A percentile compares a stretch with the other conserved stretches of the same genome.
Conservation (phyloP, 2,329 filamentous ascomycete genomes). For the Lachnellula cervina region DNA sequence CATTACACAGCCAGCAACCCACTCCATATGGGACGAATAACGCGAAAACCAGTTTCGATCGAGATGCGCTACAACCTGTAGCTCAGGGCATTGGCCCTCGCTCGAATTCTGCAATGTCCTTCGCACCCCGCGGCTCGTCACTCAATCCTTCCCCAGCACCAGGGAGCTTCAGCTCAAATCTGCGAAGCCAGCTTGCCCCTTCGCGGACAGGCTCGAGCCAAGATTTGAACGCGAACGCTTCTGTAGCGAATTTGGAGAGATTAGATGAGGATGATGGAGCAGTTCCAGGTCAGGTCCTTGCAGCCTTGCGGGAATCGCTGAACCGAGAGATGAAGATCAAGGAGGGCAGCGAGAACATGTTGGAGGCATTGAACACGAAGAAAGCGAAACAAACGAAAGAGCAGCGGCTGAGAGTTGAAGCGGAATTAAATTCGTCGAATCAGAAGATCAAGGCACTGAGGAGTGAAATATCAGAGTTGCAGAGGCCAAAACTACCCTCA, state of each 20-base stretch:
- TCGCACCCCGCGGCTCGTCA: constrained; percentile 62
- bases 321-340: constrained; percentile 98
- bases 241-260: constrained; percentile 47
- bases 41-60: constrained; percentile 49
- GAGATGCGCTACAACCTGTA: constrained; percentile 50
- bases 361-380: constrained; percentile 90
- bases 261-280: constrained; percentile 57
- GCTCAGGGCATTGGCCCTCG: constrained; percentile 41
- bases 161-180: constrained; percentile 85
- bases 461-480: constrained; percentile 55
- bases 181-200: constrained; percentile 63
- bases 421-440: constrained; percentile 87
- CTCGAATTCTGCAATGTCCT: constrained; percentile 53
- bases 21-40: constrained; percentile 34
- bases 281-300: constrained; percentile 68
- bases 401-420: constrained; percentile 72
- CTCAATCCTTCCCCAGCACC: constrained; percentile 66
- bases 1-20: constrained; percentile 42
- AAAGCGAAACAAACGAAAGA: constrained; percentile 94
- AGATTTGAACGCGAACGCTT: constrained; percentile 49
- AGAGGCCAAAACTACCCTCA: constrained; percentile 44
- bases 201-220: constrained; percentile 59
- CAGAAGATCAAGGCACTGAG: constrained; percentile 59
- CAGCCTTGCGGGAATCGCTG: constrained; percentile 73
- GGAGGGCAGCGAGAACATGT: constrained; percentile 93